Conservation (phyloP, 768 basidiomycete species). For the Xerocomellus chrysenteron region DNA sequence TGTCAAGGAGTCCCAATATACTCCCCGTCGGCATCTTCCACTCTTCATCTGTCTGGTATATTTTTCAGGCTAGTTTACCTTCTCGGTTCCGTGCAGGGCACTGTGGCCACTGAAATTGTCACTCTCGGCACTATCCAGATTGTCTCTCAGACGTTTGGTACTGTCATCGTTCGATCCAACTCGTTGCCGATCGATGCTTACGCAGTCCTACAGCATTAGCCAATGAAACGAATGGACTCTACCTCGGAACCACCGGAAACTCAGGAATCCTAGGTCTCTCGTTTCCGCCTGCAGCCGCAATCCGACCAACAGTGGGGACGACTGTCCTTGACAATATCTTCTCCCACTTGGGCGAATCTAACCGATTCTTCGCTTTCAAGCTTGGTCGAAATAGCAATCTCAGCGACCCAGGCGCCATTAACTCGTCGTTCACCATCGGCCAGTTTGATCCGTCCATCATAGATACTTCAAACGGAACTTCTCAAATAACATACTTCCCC, state of each 20-base stretch:
- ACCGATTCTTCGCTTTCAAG: conserved; percentile 51
- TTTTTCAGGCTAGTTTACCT: conserved; percentile 51
- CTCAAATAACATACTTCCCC: conserved; percentile 36
- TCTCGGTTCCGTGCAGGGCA: conserved; percentile 52
- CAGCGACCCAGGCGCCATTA: conserved; percentile 14
- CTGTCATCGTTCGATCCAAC: background rate
- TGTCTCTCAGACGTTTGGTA: conserved; percentile 49
- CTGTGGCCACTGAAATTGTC: conserved; percentile 49
- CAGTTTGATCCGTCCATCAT: conserved; percentile 39
- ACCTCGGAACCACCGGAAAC: conserved; percentile 44
- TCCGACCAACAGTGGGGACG: conserved; percentile 41
- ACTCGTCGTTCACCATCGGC: conserved; percentile 54
- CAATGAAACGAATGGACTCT: conserved; percentile 42
- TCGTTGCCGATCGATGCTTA: background rate
- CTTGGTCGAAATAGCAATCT: conserved; percentile 38
- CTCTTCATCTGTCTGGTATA: conserved; percentile 30
- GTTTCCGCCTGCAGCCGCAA: conserved; percentile 49
- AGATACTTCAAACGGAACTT: conserved; percentile 27
- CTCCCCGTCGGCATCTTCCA: conserved; percentile 31
- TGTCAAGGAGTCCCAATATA: conserved; percentile 47
- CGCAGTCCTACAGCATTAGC: conserved; percentile 40
- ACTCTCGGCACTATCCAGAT: conserved; percentile 46
- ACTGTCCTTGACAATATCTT: conserved; percentile 51
- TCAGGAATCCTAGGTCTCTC: conserved; percentile 58
- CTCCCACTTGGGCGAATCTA: conserved; percentile 36